Conservation (phyloP, 176 grass and related monocot species). For the Triticum monococcum region DNA sequence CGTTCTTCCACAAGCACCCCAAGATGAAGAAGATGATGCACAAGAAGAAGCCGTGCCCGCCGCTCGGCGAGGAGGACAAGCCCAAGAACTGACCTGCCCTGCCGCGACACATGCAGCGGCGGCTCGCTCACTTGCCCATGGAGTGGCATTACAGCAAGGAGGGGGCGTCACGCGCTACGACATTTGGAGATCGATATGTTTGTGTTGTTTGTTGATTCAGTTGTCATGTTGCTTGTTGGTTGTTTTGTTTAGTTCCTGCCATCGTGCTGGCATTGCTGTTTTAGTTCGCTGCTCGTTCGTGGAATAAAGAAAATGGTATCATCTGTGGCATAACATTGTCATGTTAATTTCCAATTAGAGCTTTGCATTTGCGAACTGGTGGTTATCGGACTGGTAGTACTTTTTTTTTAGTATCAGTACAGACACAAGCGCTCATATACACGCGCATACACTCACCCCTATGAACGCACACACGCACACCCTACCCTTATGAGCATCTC, state of each 20-base stretch:
- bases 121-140: background rate
- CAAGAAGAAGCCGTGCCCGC: slow-evolving; percentile 67
- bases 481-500: too few species aligned
- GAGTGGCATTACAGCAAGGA: background rate
- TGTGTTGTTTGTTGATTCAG: background rate
- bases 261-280: slow-evolving; percentile 6
- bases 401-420: too few species aligned
- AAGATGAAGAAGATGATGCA: slow-evolving; percentile 53
- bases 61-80: slow-evolving; percentile 35
- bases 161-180: background rate
- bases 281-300: background rate
- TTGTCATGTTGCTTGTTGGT: background rate
- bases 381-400: background rate
- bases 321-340: background rate
- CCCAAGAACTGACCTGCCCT: slow-evolving; percentile 13
- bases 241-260: slow-evolving; percentile 18
- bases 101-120: background rate
- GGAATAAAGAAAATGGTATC: slow-evolving; percentile 28
- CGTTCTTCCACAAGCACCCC: slow-evolving; percentile 51
- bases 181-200: background rate
- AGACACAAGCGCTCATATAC: too few species aligned
- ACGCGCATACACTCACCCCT: too few species aligned
- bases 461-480: too few species aligned
- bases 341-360: background rate
- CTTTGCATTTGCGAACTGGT: background rate